phyloP scores from a whole-genome alignment of 2,329 filamentous ascomycete genomes.

The Paramyrothecium sp. region DNA sequence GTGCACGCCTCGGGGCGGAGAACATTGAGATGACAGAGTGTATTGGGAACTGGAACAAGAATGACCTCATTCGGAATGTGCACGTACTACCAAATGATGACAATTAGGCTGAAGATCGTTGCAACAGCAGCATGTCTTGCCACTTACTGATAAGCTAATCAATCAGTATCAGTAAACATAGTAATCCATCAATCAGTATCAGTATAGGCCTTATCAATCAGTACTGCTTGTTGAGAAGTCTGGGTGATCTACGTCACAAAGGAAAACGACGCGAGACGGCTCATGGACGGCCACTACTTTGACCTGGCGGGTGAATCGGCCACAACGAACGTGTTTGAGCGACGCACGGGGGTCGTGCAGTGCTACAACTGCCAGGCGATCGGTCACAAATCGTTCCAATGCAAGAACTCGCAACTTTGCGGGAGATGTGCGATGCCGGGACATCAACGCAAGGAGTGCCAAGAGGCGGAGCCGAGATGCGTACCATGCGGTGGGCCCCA shows the following conservation, averaged over 20 bases:
- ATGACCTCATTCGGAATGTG: too few species aligned
- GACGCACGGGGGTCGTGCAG: background rate
- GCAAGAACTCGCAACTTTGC: background rate
- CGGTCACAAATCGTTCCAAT: conserved; percentile 4
- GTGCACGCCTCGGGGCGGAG: conserved; percentile 5
- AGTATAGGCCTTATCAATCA: too few species aligned
- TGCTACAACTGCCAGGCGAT: conserved; percentile 4
- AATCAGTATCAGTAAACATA: too few species aligned
- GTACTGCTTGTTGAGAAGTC: too few species aligned
- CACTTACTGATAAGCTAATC: too few species aligned
- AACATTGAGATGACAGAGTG: conserved; percentile 10
- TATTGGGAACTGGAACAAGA: conserved; percentile 9
- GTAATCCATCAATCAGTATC: too few species aligned
- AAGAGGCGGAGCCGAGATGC: conserved; percentile 1
- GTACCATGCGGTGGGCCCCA: conserved; percentile 1
- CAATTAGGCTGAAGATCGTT: too few species aligned
- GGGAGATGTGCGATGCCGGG: background rate
- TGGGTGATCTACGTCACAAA: background rate
- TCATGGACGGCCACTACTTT: conserved; percentile 1
- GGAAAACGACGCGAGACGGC: background rate
- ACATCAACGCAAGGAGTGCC: background rate
- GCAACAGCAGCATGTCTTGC: too few species aligned
- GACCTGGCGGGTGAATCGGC: conserved; percentile 6
- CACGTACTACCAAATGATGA: too few species aligned
- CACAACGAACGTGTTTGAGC: conserved; percentile 6